Base-by-base conservation (phyloP, 1,139 yeast species). In the Candida sanyaensis region DNA sequence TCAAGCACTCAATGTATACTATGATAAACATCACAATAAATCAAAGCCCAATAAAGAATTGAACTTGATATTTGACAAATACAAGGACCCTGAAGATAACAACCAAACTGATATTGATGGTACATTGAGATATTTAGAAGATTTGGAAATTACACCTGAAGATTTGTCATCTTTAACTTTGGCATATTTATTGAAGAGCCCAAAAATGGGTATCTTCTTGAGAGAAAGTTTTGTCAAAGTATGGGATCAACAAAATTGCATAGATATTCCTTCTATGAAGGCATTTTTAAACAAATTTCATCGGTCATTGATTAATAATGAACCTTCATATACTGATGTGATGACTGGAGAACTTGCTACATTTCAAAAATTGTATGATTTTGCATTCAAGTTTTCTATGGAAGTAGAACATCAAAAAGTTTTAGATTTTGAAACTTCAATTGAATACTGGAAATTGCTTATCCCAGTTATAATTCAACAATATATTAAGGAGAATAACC, bases 381-480 rank as follows among this genome's bases (percentile, higher is more conserved):
- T 81, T 64, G 77, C 96, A 0, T 92, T 88, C 66, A 77, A 71
- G 7, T 87, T 86, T 57, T 75, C 84, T 37, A 67, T 86, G 46
- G 91, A 87, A 37, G 77, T 73, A 27, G 81, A 83, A 5, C 65
- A 64, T 38, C 83, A 81, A 55, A 80, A 85, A 53, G 70, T 78
- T n/a, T 63, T 92, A 33, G 80, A 66, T 40, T 63, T 73, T 6
- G 95, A 86, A 1, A 75, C 82, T 2, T 93, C 96, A 0, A 68
- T 78, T 3, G 90, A 81, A 29, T 88, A 90, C 65, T 92, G 98
- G 99, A 69, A 69, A 33, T 71, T 91, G 42, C 72, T 92, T 38
- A 73, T 92, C 36, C 51, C 54, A 1, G 59, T 57, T 47, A 50
- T 70, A 40, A 58, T 64, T 30, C 43, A 64, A 21, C 47, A 45